Evolutionary conservation across 768 basidiomycete genomes (phyloP), one percentile per base, ranked within the genome.

Genomic region (Mrakia frigida): DNA sequence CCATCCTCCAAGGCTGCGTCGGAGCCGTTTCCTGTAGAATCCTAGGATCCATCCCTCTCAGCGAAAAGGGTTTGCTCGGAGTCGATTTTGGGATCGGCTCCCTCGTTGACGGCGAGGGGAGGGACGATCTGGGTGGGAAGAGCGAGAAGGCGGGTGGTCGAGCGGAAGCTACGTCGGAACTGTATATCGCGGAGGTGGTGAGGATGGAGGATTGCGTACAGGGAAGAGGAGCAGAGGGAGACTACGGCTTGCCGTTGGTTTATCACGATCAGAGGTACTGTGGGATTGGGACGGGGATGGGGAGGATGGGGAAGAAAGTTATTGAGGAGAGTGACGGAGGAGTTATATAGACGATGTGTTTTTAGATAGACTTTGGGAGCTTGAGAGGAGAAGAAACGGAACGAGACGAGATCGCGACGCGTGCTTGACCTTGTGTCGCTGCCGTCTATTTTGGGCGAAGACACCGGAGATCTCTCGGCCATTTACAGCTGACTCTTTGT

Each of bases 141-240:
- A 21, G 13, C 46, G 33, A 33, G 56, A 61, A 43, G 23, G 43
- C 28, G 53, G 69, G 50, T 25, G 76, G 77, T 35, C 53, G 39
- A 52, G 63, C 71, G 65, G 56, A 85, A 81, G 80, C 91, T 89
- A 53, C 90, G 43, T 80, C 79, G 70, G 81, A 93, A 85, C 83
- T 95, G 59, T 94, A 93, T 83, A 88, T 95, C 78, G 93, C 92
- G 21, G 85, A 86, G n/a, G 92, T 95, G 16, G 83, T 88, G 41
- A 84, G 88, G 37, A 89, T 94, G 60, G 86, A 87, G 78, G 73
- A 78, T 35, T 43, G 53, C 31, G 52, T n/a, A 13, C 23, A 14
- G 14, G 25, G 63, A 9, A 35, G 65, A 9, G 50, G 31, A 46
- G 53, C 28, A 18, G 59, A 25, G 33, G 41, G 56, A 18, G 50